Conservation (phyloP, 306 rosid species). For the Trifolium pratense region DNA sequence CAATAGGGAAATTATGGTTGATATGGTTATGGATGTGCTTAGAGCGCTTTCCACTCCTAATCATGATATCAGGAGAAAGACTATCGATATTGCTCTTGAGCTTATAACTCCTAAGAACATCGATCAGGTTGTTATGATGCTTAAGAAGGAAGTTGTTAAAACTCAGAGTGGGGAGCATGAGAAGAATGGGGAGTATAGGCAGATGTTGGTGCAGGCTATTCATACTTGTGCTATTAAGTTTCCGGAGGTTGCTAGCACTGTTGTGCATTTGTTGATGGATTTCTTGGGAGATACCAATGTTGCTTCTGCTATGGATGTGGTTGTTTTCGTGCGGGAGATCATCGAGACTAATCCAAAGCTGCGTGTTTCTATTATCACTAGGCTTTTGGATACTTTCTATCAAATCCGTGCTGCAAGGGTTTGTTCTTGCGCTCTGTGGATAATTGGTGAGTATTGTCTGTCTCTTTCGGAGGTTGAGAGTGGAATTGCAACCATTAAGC, state of each 20-base stretch:
- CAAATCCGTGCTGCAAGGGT: slow-evolving; percentile 95
- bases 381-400: slow-evolving; percentile 91
- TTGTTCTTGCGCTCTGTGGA: slow-evolving; percentile 96
- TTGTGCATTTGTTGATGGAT: slow-evolving; percentile 96
- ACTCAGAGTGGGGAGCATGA: slow-evolving; percentile 94
- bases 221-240: slow-evolving; percentile 95
- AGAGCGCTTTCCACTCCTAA: slow-evolving; percentile 86
- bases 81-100: slow-evolving; percentile 86
- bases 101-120: slow-evolving; percentile 80
- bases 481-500: slow-evolving; percentile 78
- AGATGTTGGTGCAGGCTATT: slow-evolving; percentile 93
- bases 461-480: slow-evolving; percentile 92
- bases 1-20: slow-evolving; percentile 88
- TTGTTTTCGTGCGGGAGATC: slow-evolving; percentile 91
- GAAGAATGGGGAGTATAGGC: slow-evolving; percentile 97
- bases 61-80: slow-evolving; percentile 86
- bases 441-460: slow-evolving; percentile 88
- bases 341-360: slow-evolving; percentile 92
- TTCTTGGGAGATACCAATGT: slow-evolving; percentile 92
- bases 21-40: slow-evolving; percentile 92
- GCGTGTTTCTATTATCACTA: slow-evolving; percentile 83
- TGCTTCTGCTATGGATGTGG: slow-evolving; percentile 94
- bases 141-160: slow-evolving; percentile 93
- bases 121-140: slow-evolving; percentile 92
- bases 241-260: slow-evolving; percentile 96